phyloP scores from a whole-genome alignment of 2,329 filamentous ascomycete genomes.

The Botrytis medusae region DNA sequence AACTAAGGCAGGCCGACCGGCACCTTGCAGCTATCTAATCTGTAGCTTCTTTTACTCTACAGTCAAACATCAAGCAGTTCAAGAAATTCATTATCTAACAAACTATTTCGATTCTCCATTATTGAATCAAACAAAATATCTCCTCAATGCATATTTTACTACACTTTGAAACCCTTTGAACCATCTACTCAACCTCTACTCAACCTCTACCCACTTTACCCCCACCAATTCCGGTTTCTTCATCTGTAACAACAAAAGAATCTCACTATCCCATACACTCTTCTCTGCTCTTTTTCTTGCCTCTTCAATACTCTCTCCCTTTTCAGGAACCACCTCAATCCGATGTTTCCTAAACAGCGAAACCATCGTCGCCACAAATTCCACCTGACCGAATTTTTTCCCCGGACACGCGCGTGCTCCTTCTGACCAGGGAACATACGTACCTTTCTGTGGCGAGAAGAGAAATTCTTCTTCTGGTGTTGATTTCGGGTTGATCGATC shows the following conservation, averaged over 20 bases:
- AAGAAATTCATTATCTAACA: neutral
- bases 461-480: neutral
- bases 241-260: slow-evolving; percentile 10
- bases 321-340: neutral
- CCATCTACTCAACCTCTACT: neutral
- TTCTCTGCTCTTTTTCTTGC: neutral
- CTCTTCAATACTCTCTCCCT: neutral
- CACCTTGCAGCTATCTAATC: neutral
- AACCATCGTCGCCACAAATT: slow-evolving; percentile 22
- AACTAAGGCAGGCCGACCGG: neutral
- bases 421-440: slow-evolving; percentile 27
- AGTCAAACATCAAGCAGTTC: neutral
- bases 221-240: neutral
- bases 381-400: slow-evolving; percentile 27
- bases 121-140: neutral
- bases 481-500: neutral
- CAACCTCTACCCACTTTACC: neutral
- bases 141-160: neutral
- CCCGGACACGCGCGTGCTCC: slow-evolving; percentile 26
- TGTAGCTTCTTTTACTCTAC: neutral
- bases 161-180: neutral
- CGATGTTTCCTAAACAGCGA: neutral
- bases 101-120: neutral
- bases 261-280: slow-evolving; percentile 3
- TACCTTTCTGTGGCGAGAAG: slow-evolving; percentile 17